Conservation (phyloP, 805 yeast genomes). For the Saccharomycopsis sp. region DNA sequence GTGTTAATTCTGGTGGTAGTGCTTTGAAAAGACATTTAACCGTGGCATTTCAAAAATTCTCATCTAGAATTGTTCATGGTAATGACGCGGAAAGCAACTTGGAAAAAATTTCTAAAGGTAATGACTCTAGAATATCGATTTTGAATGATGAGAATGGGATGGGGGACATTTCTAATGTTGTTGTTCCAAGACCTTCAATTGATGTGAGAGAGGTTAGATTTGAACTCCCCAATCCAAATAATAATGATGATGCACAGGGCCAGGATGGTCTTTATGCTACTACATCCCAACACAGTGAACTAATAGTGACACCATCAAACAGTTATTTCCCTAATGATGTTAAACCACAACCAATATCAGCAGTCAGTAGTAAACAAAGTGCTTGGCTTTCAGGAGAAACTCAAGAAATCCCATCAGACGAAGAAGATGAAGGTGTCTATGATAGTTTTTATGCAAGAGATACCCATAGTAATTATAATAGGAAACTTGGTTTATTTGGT, state of each 20-base stretch:
- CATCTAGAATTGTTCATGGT: slow-evolving; percentile 20
- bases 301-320: not conserved
- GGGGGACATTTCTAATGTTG: slow-evolving; percentile 6
- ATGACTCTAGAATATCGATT: slow-evolving; percentile 3
- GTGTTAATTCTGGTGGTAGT: slow-evolving; percentile 11
- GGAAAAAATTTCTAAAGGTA: slow-evolving; percentile 5
- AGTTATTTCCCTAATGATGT: not conserved
- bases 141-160: slow-evolving; percentile 15
- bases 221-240: not conserved
- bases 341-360: not conserved
- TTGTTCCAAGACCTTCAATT: not conserved
- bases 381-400: not conserved
- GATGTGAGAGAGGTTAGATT: slow-evolving; percentile 1
- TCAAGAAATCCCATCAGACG: not conserved
- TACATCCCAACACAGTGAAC: no score
- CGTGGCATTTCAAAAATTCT: slow-evolving; percentile 17
- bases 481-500: slow-evolving; percentile 30
- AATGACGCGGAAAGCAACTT: slow-evolving; percentile 13
- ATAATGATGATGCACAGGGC: not conserved
- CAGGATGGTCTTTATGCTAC: not conserved
- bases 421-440: not conserved
- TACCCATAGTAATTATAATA: slow-evolving; percentile 2
- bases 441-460: slow-evolving; percentile 8
- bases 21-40: slow-evolving; percentile 16
- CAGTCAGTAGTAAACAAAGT: not conserved